phyloP scores from a whole-genome alignment of 2,329 filamentous ascomycete species.

The Fusarium sp. region DNA sequence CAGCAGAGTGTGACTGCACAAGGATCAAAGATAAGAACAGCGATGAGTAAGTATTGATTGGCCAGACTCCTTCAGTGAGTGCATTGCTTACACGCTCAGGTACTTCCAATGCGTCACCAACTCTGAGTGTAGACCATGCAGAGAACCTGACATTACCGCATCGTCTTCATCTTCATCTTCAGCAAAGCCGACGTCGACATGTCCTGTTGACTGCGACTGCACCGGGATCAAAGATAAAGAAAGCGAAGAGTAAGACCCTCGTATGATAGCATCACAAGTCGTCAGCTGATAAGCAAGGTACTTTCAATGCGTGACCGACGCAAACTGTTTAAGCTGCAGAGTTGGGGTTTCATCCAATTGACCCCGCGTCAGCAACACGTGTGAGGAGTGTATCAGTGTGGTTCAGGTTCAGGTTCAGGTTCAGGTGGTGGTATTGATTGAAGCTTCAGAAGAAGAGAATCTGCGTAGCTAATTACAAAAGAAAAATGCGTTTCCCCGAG shows the following conservation, averaged over 20 bases:
- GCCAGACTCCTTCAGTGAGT: background rate
- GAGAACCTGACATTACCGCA: conserved; percentile 28
- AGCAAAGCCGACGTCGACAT: conserved; percentile 5
- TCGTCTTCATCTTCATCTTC: conserved; percentile 5
- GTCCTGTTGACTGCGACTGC: conserved; percentile 43
- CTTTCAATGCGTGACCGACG: conserved; percentile 54
- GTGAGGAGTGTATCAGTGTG: background rate
- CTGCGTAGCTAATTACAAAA: conserved; percentile 10
- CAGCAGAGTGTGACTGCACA: conserved; percentile 47
- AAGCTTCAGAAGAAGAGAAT: no score
- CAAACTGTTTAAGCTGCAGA: conserved; percentile 45
- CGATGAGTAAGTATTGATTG: conserved; percentile 34
- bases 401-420: no score
- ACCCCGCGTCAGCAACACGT: background rate
- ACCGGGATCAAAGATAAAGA: conserved; percentile 44
- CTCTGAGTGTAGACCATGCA: conserved; percentile 46
- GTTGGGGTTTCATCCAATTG: background rate
- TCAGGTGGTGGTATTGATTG: conserved; percentile 13
- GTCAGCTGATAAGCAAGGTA: conserved; percentile 35
- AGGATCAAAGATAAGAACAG: conserved; percentile 47
- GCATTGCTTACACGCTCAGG: conserved; percentile 29
- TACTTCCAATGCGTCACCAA: conserved; percentile 51
- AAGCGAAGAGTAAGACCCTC: conserved; percentile 47
- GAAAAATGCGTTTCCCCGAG: conserved; percentile 1
- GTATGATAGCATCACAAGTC: accelerated